A percentile compares a stretch with the other conserved stretches of the same genome.
Evolutionary conservation across 2,329 filamentous ascomycete species (phyloP).

Genomic region (Esteya vermicola): DNA sequence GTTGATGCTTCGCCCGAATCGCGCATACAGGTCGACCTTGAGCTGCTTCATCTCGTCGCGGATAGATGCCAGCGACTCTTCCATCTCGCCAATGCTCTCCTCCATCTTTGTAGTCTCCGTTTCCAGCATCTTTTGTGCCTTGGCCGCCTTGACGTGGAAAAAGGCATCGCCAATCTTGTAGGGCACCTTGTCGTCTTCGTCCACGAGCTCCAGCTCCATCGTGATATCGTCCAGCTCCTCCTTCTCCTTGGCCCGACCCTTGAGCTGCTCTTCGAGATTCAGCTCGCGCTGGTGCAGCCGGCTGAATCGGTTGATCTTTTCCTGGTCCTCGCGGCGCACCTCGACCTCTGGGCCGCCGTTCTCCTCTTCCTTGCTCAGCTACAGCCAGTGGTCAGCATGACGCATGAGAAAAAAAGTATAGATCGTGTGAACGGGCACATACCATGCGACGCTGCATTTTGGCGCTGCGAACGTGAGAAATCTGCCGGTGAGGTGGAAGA

Average conservation of each 20-base stretch:
- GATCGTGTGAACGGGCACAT: no score
- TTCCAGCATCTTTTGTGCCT: slow-evolving; percentile 76
- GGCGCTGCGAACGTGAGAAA: no score
- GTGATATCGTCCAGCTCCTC: slow-evolving; percentile 92
- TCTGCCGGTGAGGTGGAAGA: no score
- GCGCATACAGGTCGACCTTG: slow-evolving; percentile 84
- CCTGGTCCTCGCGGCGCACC: slow-evolving; percentile 91
- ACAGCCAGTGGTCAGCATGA: slow-evolving; percentile 4
- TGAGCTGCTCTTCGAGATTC: slow-evolving; percentile 64
- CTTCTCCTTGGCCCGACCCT: slow-evolving; percentile 88
- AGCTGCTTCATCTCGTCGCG: slow-evolving; percentile 79
- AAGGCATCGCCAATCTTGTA: slow-evolving; percentile 97
- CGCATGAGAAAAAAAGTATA: no score
- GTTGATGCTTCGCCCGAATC: slow-evolving; percentile 95
- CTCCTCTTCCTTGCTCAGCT: slow-evolving; percentile 84
- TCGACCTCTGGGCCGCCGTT: slow-evolving; percentile 69
- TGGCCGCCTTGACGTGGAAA: slow-evolving; percentile 67
- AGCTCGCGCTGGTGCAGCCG: slow-evolving; percentile 80
- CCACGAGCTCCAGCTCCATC: slow-evolving; percentile 60
- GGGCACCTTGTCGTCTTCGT: slow-evolving; percentile 82
- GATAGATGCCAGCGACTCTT: slow-evolving; percentile 60
- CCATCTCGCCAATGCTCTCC: slow-evolving; percentile 57
- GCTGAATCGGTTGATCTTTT: slow-evolving; percentile 98
- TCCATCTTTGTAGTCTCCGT: slow-evolving; percentile 60
- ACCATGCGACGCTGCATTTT: no score